These are phyloP conservation scores for Polychaeton citri DNA, from an alignment of 2,329 filamentous ascomycete genomes.

Conservation along the genomic window DNA sequence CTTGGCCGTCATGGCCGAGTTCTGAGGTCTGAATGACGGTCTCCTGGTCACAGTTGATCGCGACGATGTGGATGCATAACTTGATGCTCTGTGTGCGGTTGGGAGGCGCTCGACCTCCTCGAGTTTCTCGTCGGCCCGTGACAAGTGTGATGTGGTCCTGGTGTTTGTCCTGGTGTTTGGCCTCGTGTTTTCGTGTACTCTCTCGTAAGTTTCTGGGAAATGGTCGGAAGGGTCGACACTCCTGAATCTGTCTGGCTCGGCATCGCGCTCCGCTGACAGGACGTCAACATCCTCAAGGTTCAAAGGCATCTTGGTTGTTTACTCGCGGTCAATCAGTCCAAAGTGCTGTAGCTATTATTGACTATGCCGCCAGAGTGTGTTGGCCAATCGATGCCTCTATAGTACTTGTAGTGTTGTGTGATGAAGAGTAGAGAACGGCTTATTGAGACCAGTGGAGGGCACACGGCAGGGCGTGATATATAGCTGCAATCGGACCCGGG, in stretches of 20 bases:
- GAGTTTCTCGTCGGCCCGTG: slow-evolving; percentile 35
- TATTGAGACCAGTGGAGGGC: too few species aligned
- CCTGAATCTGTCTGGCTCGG: slow-evolving; percentile 27
- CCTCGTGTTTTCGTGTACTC: slow-evolving; percentile 27
- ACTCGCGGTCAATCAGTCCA: too few species aligned
- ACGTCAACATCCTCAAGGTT: slow-evolving; percentile 42
- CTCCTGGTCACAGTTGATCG: not conserved
- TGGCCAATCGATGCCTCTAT: too few species aligned
- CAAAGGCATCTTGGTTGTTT: slow-evolving; percentile 10
- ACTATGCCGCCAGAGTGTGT: too few species aligned
- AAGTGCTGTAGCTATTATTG: too few species aligned
- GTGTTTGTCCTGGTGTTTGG: not conserved
- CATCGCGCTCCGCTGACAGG: slow-evolving; percentile 39
- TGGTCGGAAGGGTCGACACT: slow-evolving; percentile 26
- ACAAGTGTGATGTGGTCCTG: slow-evolving; percentile 27
- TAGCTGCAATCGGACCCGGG: too few species aligned
- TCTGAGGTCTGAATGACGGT: not conserved
- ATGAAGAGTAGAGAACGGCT: too few species aligned
- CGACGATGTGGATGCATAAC: not conserved
- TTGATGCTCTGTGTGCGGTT: not conserved
- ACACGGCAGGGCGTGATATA: too few species aligned
- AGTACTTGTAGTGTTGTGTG: too few species aligned
- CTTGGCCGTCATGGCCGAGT: not conserved
- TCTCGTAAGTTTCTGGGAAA: slow-evolving; percentile 44
- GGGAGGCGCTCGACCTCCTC: slow-evolving; percentile 45